A percentile compares a stretch with the other conserved stretches of the same genome.
Evolutionary conservation across 169 alveolate genomes (phyloP).

Genomic region (Theileria orientalis): DNA sequence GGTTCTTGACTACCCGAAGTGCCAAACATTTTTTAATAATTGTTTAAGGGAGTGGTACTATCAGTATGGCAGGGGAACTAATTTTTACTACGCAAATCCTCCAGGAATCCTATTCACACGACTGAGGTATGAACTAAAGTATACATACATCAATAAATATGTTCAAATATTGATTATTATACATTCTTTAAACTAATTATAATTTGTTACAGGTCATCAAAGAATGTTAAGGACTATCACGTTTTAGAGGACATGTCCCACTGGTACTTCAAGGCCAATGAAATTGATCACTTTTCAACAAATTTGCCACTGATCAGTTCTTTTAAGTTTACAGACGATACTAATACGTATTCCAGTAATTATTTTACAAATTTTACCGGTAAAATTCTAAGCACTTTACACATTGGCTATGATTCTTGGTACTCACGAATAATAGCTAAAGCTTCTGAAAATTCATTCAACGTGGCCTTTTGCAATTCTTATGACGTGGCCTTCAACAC

Average conservation of each 20-base stretch:
- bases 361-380: no score
- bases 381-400: constrained; percentile 21
- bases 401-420: constrained; percentile 52
- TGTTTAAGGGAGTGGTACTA: constrained; percentile 63
- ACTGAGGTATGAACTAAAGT: constrained; percentile 26
- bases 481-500: constrained; percentile 62
- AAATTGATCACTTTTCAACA: background rate
- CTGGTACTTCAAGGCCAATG: constrained; percentile 37
- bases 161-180: no score
- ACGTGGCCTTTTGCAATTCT: constrained; percentile 52
- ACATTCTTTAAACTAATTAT: no score
- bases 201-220: background rate
- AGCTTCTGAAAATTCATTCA: constrained; percentile 1
- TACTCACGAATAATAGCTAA: constrained; percentile 16
- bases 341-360: background rate
- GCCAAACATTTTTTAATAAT: constrained; percentile 51
- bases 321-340: background rate
- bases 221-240: background rate
- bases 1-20: constrained; percentile 26
- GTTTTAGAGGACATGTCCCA: constrained; percentile 22
- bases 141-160: background rate
- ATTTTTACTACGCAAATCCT: constrained; percentile 57
- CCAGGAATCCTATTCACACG: constrained; percentile 65
- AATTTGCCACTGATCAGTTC: background rate
- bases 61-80: constrained; percentile 46